phyloP scores from a whole-genome alignment of 2,329 filamentous ascomycete species.

The Colletotrichum sp. region DNA sequence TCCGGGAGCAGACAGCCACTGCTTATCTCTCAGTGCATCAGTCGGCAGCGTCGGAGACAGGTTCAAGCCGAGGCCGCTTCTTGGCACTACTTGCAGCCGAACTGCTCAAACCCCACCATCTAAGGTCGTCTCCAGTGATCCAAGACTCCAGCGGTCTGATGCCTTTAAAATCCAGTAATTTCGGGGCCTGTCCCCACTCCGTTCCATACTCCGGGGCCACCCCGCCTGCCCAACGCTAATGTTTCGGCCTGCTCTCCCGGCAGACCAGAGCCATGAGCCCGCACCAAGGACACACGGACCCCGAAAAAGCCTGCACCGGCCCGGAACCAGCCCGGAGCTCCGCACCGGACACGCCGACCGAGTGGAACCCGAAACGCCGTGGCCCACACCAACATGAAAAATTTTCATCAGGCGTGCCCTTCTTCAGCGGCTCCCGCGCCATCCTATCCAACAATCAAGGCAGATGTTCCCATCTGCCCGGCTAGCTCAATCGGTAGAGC shows the following conservation, averaged over 20 bases:
- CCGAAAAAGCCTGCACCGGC: background rate
- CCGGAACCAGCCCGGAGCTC: background rate
- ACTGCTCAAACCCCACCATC: background rate
- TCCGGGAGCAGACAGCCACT: background rate
- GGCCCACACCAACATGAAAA: background rate
- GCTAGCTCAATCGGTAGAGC: slow-evolving; percentile 76
- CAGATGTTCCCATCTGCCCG: slow-evolving; percentile 39
- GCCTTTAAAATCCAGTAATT: background rate
- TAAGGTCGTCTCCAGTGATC: background rate
- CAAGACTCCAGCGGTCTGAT: background rate
- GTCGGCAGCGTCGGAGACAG: background rate
- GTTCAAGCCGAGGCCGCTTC: background rate
- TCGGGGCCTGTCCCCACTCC: background rate
- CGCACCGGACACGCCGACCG: background rate
- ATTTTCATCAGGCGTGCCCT: background rate
- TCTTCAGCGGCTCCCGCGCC: background rate
- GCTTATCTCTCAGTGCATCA: background rate
- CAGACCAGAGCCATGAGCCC: background rate
- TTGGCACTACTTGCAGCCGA: background rate
- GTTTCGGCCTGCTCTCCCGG: background rate
- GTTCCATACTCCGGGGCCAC: background rate
- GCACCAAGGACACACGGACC: background rate
- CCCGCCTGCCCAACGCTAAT: background rate
- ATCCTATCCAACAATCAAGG: background rate
- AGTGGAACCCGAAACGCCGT: background rate